phyloP scores from a whole-genome alignment of 2,329 filamentous ascomycete species.

The Didymella segeticola region DNA sequence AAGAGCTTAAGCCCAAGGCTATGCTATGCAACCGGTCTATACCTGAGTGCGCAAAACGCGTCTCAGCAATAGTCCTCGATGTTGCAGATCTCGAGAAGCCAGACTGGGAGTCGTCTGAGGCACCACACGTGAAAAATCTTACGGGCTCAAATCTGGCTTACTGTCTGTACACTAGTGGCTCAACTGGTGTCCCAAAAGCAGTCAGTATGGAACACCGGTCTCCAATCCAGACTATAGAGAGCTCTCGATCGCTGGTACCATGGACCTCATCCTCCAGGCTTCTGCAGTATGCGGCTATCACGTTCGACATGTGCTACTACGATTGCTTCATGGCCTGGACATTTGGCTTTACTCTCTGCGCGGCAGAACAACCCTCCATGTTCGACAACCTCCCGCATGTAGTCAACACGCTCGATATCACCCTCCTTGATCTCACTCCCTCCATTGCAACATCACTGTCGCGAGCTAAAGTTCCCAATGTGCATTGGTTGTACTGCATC shows the following conservation, averaged over 20 bases:
- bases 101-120: constrained; percentile 18
- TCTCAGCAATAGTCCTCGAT: constrained; percentile 23
- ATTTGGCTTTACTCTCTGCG: constrained; percentile 53
- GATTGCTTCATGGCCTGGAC: constrained; percentile 56
- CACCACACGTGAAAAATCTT: constrained; percentile 37
- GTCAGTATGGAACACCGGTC: constrained; percentile 52
- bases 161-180: constrained; percentile 54
- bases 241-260: constrained; percentile 48
- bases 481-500: constrained; percentile 55
- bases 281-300: constrained; percentile 53
- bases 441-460: constrained; percentile 50
- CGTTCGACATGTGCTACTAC: constrained; percentile 57
- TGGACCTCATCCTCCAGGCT: constrained; percentile 49
- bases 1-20: constrained; percentile 41
- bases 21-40: constrained; percentile 27
- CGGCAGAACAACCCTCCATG: constrained; percentile 47
- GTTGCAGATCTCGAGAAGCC: constrained; percentile 18
- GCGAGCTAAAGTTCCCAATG: constrained; percentile 41
- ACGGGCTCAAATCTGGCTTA: constrained; percentile 47
- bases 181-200: constrained; percentile 54
- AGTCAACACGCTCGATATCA: constrained; percentile 46
- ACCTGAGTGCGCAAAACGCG: not conserved
- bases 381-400: constrained; percentile 47
- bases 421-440: constrained; percentile 53
- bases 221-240: constrained; percentile 51